These are phyloP conservation scores for Tetradesmus obliquus DNA, from an alignment of 139 green algal species.

Conservation along the genomic window DNA sequence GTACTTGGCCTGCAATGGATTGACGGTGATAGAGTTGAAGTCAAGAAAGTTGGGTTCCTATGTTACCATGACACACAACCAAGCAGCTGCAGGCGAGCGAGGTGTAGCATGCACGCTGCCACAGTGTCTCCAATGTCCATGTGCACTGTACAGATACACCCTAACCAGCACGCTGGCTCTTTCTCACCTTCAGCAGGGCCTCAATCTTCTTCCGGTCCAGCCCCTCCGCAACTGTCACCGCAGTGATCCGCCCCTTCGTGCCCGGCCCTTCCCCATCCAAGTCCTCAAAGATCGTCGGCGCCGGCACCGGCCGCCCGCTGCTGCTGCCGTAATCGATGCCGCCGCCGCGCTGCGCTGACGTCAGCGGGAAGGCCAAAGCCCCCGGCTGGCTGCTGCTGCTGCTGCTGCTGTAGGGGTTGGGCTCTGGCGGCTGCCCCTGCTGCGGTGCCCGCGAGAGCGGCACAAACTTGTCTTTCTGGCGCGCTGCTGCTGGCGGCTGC, in stretches of 20 bases:
- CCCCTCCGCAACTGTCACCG: conserved; percentile 40
- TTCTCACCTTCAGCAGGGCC: conserved; percentile 9
- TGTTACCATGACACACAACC: no score
- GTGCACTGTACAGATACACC: not conserved
- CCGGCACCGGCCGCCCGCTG: not conserved
- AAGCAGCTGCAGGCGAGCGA: no score
- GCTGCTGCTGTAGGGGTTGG: not conserved
- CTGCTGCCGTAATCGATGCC: not conserved
- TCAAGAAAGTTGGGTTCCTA: no score
- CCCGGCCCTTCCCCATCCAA: conserved; percentile 7
- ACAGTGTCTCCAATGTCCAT: no score
- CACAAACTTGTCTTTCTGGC: conserved; percentile 47
- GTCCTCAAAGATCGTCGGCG: conserved; percentile 32
- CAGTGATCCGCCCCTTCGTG: conserved; percentile 29
- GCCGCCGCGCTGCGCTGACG: conserved; percentile 21
- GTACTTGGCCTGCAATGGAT: not conserved
- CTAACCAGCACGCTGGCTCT: not conserved
- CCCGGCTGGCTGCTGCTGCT: conserved; percentile 3
- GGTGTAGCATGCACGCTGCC: no score
- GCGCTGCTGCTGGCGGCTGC: conserved; percentile 30
- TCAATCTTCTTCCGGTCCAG: conserved; percentile 41
- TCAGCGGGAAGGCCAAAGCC: not conserved
- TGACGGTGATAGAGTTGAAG: no score
- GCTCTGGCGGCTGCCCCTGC: conserved; percentile 2
- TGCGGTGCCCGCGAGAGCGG: not conserved